These are phyloP conservation scores for Fusarium caatingaense DNA, from an alignment of 2,329 filamentous ascomycete genomes.

Conservation along the genomic window DNA sequence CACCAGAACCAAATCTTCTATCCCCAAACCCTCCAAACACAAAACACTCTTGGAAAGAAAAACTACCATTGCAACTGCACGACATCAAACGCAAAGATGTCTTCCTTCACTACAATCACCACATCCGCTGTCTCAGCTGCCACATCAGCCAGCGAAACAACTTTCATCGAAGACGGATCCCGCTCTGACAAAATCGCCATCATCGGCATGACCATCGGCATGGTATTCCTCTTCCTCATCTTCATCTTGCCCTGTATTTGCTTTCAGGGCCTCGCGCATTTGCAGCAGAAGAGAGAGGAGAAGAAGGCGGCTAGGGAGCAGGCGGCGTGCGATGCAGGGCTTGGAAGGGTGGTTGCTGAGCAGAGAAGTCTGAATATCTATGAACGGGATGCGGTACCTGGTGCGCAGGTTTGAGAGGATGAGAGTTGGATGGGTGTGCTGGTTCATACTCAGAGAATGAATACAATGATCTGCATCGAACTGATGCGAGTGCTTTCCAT, in stretches of 20 bases:
- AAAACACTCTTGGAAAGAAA: not conserved
- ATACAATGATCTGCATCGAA: not conserved
- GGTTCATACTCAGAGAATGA: not conserved
- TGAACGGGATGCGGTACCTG: not conserved
- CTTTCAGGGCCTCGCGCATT: constrained; percentile 6
- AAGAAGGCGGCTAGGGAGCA: not conserved
- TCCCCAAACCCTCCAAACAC: not conserved
- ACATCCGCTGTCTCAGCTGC: not conserved
- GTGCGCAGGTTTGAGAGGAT: not conserved
- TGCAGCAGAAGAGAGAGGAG: constrained; percentile 9
- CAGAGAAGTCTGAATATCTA: not conserved
- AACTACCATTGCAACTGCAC: not conserved
- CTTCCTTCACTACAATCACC: constrained; percentile 10
- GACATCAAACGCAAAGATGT: constrained; percentile 9
- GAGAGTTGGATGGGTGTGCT: not conserved
- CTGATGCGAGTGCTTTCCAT: not conserved
- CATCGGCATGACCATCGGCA: not conserved
- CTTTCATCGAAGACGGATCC: not conserved
- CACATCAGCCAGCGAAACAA: not conserved
- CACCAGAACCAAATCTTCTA: not conserved
- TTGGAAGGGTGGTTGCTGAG: not conserved
- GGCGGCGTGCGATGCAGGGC: not conserved
- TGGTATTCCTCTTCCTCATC: constrained; percentile 7
- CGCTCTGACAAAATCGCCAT: not conserved
- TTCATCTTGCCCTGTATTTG: constrained; percentile 26